Base-by-base conservation (phyloP, 805 yeast species). In the Yarrowia sp. region DNA sequence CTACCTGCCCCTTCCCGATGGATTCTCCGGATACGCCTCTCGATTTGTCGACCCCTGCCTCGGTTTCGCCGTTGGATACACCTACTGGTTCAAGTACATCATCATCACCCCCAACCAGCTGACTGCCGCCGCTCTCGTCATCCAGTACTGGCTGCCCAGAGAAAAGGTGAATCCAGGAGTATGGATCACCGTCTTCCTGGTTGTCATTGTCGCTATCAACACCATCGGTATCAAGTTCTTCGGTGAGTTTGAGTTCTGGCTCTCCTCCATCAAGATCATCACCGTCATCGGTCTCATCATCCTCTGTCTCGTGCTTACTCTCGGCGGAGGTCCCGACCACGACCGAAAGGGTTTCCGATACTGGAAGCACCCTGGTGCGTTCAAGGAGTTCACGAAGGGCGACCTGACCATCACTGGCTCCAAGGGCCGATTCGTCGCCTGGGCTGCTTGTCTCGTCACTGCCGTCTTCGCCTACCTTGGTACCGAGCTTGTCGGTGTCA, bases 291-390 rank as follows among this genome's bases (percentile, higher is more conserved):
- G 87, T n/a, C 76, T 88, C 51, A 86, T 88, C 63, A 64, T 88
- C 14, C 72, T 86, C 58, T 76, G 87, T 60, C 79, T 87, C 66
- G 74, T 85, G 63, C 81, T 88, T 64, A 85, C 87, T 75, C 66
- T 68, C 19, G 96, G 96, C 64, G 96, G 94, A 61, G 88, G 85
- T 27, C 92, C 93, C 65, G 78, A 79, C 42, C 86, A 85, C 68
- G 90, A 87, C 67, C 80, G 93, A 72, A 73, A 82, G 32, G 93
- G 92, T 1, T 87, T 86, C 75, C 79, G 88, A 68, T 87, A 71
- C 63, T 87, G 90, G 89, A 72, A 78, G 44, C 69, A 82, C 64
- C 90, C 91, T 0, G 92, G 91, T 65, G 86, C 90, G 0, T 86
- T 79, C 67, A 76, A 69, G 51, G 73, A 76, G 64, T 76, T 70